Base-by-base conservation (phyloP, 139 green algal genomes). In the Axilococcus clingmanii region DNA sequence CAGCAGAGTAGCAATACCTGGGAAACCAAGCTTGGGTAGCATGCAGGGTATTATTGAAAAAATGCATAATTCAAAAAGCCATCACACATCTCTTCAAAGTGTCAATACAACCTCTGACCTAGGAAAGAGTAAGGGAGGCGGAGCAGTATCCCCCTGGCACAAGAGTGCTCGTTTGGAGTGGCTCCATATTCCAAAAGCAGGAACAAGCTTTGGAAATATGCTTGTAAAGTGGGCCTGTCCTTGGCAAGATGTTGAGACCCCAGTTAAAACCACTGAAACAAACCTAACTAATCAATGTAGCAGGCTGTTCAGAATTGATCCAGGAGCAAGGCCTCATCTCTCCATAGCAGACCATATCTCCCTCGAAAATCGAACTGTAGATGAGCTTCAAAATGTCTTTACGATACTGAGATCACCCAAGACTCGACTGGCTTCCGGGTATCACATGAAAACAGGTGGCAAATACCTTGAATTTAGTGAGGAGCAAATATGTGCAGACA, bases 151-250 rank as follows among this genome's bases (percentile, higher is more conserved):
- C n/a, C n/a, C n/a, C n/a, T n/a, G n/a, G n/a, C n/a, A n/a, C n/a
- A n/a, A n/a, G n/a, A n/a, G n/a, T n/a, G n/a, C n/a, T n/a, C n/a
- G n/a, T n/a, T n/a, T n/a, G n/a, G 46, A 53, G 14, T 53, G 46
- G 46, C 46, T 53, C 9, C 46, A 53, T 19, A 53, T 53, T 19
- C 46, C 46, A 11, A 53, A 53, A 53, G 14, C 15, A 24, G 46
- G 46, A 2, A 53, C 46, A 19, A 2, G 17, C 20, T 40, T 53
- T 11, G 46, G 46, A 1, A 41, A 53, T n/a, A 23, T 19, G 3
- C 8, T 53, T 23, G 2, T 53, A 2, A 2, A 11, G 15, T 53
- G 14, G 20, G 15, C n/a, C 14, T 53, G 46, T 53, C 15, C 15
- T 28, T n/a, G 2, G 32, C 14, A 36, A 19, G 17, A n/a, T 36